Evolutionary conservation across 805 yeast species (phyloP), one percentile per base, ranked within the genome.

Genomic region (Metschnikowia colocasiae): DNA sequence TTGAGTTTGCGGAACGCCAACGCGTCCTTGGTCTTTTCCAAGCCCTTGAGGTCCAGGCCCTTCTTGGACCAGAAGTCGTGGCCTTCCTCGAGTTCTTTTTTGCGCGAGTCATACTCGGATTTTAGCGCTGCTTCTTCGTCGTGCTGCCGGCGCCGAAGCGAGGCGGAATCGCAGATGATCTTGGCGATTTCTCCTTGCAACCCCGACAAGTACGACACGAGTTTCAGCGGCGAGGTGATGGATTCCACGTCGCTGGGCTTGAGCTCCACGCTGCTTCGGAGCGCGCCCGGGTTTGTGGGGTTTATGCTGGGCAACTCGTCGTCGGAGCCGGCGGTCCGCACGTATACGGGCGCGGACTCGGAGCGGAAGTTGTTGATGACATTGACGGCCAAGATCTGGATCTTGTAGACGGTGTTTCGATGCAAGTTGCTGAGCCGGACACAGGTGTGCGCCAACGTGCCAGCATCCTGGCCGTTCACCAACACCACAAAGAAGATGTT

Each of bases 371-470:
- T 66, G 46, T 65, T 69, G 19, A 61, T 37, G 23, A 63, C 57
- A 46, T 71, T 70, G 31, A 68, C 60, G 5, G 74, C 75, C 16
- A 67, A 56, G 22, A 72, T 59, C 42, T 68, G 69, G 32, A 72
- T 58, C 47, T 63, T 66, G 53, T 71, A 72, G 16, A 67, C 23
- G 18, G 58, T 57, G 27, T 57, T 55, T 6, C 60, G 56, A 3
- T 45, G 49, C 34, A 72, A 57, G 45, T 63, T 64, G 48, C 61
- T 59, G 40, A 72, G 56, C 49, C 64, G 64, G 44, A 73, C 72
- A 29, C 67, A 62, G 4, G 64, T 66, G 16, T 64, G 59, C 10
- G 67, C 59, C 35, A 70, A 50, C 3, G 72, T 65, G 8, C 73
- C 72, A 3, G 62, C 71, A 43, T 69, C 73, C 18, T 52, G 48